These are phyloP conservation scores for Naganishia sp. DNA, from an alignment of 1,284 basidiomycete species.

Conservation along the genomic window DNA sequence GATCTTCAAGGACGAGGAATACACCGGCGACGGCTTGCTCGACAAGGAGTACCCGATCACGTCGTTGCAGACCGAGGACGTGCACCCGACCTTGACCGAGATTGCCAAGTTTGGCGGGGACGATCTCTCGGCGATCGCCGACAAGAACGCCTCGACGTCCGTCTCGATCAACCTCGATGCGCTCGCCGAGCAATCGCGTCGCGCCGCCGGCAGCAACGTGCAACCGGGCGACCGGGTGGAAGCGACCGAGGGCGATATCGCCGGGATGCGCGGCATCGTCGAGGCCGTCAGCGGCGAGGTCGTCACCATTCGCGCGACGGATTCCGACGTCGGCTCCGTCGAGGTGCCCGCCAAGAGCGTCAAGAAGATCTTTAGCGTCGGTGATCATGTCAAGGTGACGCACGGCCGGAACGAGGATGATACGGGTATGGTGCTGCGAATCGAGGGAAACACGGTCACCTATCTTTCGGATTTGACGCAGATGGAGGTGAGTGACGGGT, in stretches of 20 bases:
- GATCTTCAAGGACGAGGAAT: constrained; percentile 90
- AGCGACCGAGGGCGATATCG: constrained; percentile 94
- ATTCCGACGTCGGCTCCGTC: constrained; percentile 57
- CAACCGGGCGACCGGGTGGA: constrained; percentile 97
- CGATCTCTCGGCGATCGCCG: constrained; percentile 48
- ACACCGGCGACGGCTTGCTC: constrained; percentile 82
- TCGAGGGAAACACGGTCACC: constrained; percentile 87
- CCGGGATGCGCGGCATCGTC: constrained; percentile 87
- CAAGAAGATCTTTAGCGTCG: constrained; percentile 90
- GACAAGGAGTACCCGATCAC: constrained; percentile 92
- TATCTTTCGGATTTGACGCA: constrained; percentile 97
- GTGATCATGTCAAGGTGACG: constrained; percentile 99
- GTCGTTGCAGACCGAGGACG: constrained; percentile 78
- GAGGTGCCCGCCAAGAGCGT: constrained; percentile 88
- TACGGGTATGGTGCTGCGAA: constrained; percentile 92
- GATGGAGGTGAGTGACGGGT: constrained; percentile 68
- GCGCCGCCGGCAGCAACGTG: constrained; percentile 65
- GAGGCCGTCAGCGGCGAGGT: constrained; percentile 85
- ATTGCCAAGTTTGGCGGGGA: constrained; percentile 81
- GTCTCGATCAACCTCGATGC: constrained; percentile 69
- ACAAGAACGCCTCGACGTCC: constrained; percentile 39
- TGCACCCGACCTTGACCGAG: constrained; percentile 94
- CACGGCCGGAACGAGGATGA: constrained; percentile 91
- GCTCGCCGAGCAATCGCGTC: constrained; percentile 83
- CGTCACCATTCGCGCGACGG: constrained; percentile 67